phyloP scores from a whole-genome alignment of 169 alveolate genomes.

The Theileria sp. region DNA sequence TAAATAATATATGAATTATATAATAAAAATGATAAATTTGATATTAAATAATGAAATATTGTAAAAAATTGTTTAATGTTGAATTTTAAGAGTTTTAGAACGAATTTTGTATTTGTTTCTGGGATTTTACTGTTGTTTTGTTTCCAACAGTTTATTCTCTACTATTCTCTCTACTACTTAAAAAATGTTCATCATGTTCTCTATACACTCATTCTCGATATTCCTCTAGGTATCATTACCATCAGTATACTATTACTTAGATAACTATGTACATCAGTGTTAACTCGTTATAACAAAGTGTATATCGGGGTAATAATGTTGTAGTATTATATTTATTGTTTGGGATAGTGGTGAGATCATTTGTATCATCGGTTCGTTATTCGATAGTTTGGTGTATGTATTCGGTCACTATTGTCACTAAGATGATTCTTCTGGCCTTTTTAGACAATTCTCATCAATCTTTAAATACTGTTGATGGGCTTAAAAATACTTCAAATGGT shows the following conservation, averaged over 20 bases:
- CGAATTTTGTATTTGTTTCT: slow-evolving; percentile 5
- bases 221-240: slow-evolving; percentile 26
- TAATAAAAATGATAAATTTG: too few relatives aligned
- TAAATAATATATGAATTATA: too few relatives aligned
- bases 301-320: background rate
- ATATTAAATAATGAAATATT: too few relatives aligned
- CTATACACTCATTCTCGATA: slow-evolving; percentile 41
- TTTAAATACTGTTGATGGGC: background rate
- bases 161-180: slow-evolving; percentile 52
- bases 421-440: slow-evolving; percentile 33
- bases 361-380: slow-evolving; percentile 34
- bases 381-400: slow-evolving; percentile 60
- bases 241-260: too few relatives aligned
- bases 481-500: slow-evolving; percentile 14
- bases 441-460: slow-evolving; percentile 4
- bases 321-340: slow-evolving; percentile 37
- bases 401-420: slow-evolving; percentile 41
- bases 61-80: background rate
- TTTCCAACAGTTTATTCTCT: slow-evolving; percentile 50
- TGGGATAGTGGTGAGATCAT: slow-evolving; percentile 17
- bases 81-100: background rate
- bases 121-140: slow-evolving; percentile 55
- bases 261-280: too few relatives aligned
- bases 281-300: too few relatives aligned
- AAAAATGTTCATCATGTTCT: slow-evolving; percentile 29